A percentile compares a stretch with the other conserved stretches of the same genome.
Conservation (phyloP, 1,139 yeast genomes). For the Lodderomyces metapsilosis region DNA sequence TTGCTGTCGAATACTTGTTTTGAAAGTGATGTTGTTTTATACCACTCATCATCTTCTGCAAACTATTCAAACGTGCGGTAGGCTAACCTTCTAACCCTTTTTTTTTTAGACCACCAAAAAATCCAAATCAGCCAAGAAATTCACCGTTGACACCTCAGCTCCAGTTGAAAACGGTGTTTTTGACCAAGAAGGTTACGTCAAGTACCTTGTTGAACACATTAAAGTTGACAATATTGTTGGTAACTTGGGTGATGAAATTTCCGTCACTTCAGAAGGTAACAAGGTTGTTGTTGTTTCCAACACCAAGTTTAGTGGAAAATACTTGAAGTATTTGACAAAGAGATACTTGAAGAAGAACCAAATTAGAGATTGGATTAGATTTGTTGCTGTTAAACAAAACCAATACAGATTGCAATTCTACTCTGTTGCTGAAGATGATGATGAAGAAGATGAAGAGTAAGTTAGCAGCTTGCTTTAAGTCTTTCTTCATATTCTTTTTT, state of each 20-base stretch:
- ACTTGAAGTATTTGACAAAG: slow-evolving; percentile 98
- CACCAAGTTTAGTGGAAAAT: slow-evolving; percentile 98
- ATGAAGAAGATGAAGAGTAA: slow-evolving; percentile 77
- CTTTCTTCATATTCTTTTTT: no score
- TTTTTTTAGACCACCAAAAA: slow-evolving; percentile 70
- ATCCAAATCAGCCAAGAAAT: slow-evolving; percentile 79
- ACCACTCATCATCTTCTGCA: not conserved
- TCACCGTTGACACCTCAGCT: slow-evolving; percentile 94
- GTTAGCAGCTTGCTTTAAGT: no score
- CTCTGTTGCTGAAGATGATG: slow-evolving; percentile 96
- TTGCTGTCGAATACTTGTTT: slow-evolving; percentile 14
- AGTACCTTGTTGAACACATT: slow-evolving; percentile 98
- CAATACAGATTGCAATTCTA: slow-evolving; percentile 98
- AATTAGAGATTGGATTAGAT: slow-evolving; percentile 99
- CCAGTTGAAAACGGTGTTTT: slow-evolving; percentile 97
- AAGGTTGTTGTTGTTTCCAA: slow-evolving; percentile 86
- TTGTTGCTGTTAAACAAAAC: slow-evolving; percentile 94
- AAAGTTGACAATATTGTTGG: slow-evolving; percentile 97
- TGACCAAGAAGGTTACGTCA: slow-evolving; percentile 96
- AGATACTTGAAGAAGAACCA: slow-evolving; percentile 99
- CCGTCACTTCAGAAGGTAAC: slow-evolving; percentile 75
- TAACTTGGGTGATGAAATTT: slow-evolving; percentile 93
- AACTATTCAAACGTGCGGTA: no score
- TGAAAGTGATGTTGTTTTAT: not conserved
- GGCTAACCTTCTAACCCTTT: slow-evolving; percentile 45